Conservation (phyloP, 768 basidiomycete species). For the Tricholoma furcatifolium region DNA sequence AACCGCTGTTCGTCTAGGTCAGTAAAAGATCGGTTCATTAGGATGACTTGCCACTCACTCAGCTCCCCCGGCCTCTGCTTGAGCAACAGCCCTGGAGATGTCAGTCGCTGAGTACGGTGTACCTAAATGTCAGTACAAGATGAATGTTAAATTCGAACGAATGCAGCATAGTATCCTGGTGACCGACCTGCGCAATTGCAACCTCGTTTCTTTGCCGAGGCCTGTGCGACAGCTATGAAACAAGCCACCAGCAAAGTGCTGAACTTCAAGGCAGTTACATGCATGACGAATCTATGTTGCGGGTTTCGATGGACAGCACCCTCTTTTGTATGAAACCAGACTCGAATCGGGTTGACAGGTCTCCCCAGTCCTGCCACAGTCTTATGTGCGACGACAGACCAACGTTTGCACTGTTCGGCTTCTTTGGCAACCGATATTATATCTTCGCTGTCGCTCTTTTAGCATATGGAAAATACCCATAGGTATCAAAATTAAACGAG, state of each 20-base stretch:
- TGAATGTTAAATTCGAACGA: neutral
- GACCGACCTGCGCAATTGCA: slow-evolving; percentile 23
- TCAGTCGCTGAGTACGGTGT: slow-evolving; percentile 17
- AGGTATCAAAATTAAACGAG: too few relatives aligned
- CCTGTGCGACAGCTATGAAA: slow-evolving; percentile 12
- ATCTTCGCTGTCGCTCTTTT: too few relatives aligned
- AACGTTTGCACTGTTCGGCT: too few relatives aligned
- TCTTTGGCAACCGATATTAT: too few relatives aligned
- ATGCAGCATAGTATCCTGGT: neutral
- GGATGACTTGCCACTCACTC: slow-evolving; percentile 10
- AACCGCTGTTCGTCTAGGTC: slow-evolving; percentile 14
- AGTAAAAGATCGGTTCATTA: neutral
- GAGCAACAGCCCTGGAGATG: slow-evolving; percentile 17
- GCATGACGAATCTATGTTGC: neutral
- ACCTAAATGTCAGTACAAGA: too few relatives aligned
- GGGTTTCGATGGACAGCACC: neutral
- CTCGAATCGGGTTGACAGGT: neutral
- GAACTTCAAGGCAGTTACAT: neutral
- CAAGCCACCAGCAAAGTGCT: slow-evolving; percentile 6
- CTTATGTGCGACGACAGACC: too few relatives aligned
- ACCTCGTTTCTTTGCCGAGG: slow-evolving; percentile 17
- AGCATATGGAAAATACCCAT: too few relatives aligned
- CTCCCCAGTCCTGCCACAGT: neutral
- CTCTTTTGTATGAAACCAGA: neutral
- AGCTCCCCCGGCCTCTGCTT: slow-evolving; percentile 21